Base-by-base conservation (phyloP, 2,329 filamentous ascomycete species). In the Colletotrichum spinosum region DNA sequence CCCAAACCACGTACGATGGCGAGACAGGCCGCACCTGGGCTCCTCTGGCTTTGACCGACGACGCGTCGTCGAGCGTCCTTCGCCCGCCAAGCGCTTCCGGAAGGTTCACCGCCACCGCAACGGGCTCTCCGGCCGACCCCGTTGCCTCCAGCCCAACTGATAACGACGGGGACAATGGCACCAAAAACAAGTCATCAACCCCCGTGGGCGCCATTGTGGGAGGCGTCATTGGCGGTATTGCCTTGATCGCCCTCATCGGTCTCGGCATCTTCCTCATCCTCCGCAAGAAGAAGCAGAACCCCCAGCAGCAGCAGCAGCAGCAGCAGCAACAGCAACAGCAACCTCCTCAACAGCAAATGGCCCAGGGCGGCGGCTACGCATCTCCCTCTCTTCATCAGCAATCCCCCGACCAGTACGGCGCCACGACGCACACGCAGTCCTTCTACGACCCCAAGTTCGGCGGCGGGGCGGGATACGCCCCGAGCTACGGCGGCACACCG, bases 1-100 rank as follows among this genome's bases (percentile, higher is more conserved):
- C 80, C 2, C 70, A 71, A 33, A 84, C 82, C 2, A 82, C 81
- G 6, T 83, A 77, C 59, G 67, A 46, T 9, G 81, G 80, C 39
- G 72, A 83, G 68, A 70, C 69, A 2, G 73, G 73, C 39, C 70
- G 75, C 35, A 65, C 49, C 25, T 80, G 79, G 66, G 69, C 55
- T 13, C 58, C 59, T 9, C 15, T 69, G 39, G 48, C 55, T 54
- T 17, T 69, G 59, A 53, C 60, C 34, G 56, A 56, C 50, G 46
- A 57, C n/a, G 34, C 56, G 10, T 53, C 50, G n/a, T 58, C 46
- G 39, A 60, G 39, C 39, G 37, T 17, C 17, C 7, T 6, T 17
- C 37, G 38, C 15, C 46, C 61, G 34, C 35, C 57, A 42, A 61
- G 44, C 25, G 50, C 50, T 8, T 34, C 42, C 41, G 12, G 42